Evolutionary conservation across 352 stramenopile species (phyloP), one percentile per base, ranked within the genome.

Genomic region (Phytopythium aichiense): DNA sequence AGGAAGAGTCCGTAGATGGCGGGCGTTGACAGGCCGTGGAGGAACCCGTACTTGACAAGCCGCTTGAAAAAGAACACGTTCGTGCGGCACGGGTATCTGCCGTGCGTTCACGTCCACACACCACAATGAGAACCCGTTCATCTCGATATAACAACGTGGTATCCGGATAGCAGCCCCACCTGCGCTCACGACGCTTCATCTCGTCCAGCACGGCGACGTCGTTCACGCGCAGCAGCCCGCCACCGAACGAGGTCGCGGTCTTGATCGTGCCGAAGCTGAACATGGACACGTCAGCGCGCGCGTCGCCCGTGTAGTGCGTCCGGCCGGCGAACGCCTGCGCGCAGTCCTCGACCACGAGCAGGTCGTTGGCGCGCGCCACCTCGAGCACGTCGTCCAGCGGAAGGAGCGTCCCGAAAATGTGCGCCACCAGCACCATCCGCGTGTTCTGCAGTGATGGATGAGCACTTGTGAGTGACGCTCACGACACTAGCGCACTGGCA

Each of bases 261-360:
- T 95, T 95, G 69, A 95, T 95, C 31, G 86, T 91, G 28, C 86
- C 86, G 75, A 95, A 95, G 65, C 86, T 95, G 67, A 93, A 95
- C 76, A 95, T 87, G 46, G 84, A 89, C 40, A 92, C 81, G 58
- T 93, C 86, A 2, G 68, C 82, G 22, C 70, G 67, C 9, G 58
- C 66, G 16, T 92, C 79, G 28, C 84, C 86, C 40, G 70, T 90
- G 65, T 90, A 93, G 20, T 81, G 56, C 63, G 69, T 63, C 43
- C 74, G 69, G 4, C 86, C 84, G 23, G 75, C 67, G 51, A 92
- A 95, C 3, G 81, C 81, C 53, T 95, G 83, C 6, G 86, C 86
- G 55, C 86, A 93, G 67, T 95, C 86, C 60, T 95, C 86, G 31
- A 95, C 72, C 31, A 93, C 61, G 50, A 93, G 45, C 22, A 95